Evolutionary conservation across 352 stramenopile genomes (phyloP).

Genomic region (Salisapilia sapeloensis): DNA sequence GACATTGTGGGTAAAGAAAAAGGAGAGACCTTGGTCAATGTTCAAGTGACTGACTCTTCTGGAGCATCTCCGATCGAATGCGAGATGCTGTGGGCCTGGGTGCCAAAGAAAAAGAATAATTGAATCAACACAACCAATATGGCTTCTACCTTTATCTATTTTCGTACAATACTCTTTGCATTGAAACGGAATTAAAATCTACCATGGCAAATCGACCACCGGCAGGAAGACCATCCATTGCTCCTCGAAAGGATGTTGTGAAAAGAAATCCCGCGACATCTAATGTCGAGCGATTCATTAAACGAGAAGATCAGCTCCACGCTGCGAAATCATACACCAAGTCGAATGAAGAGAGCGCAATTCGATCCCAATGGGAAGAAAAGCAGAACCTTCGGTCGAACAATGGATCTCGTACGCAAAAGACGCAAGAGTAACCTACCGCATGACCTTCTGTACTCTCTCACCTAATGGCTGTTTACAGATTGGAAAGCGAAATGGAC

Average conservation of each 20-base stretch:
- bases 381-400: slow-evolving; percentile 44
- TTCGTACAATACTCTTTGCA: no score
- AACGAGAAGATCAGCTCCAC: slow-evolving; percentile 52
- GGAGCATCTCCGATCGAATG: slow-evolving; percentile 65
- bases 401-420: slow-evolving; percentile 24
- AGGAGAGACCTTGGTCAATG: slow-evolving; percentile 48
- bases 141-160: no score
- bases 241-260: slow-evolving; percentile 5
- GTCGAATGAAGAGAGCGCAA: slow-evolving; percentile 24
- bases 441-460: not conserved
- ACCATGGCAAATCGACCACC: no score
- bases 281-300: slow-evolving; percentile 65
- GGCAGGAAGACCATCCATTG: no score
- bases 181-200: no score
- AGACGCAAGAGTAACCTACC: slow-evolving; percentile 25
- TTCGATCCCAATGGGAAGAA: slow-evolving; percentile 49
- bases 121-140: no score
- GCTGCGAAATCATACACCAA: slow-evolving; percentile 38
- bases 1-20: slow-evolving; percentile 54
- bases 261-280: slow-evolving; percentile 25
- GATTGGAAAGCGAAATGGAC: slow-evolving; percentile 53
- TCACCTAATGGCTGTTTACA: slow-evolving; percentile 4
- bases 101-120: slow-evolving; percentile 32
- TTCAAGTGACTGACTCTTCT: slow-evolving; percentile 50
- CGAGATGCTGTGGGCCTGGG: slow-evolving; percentile 78